These are phyloP conservation scores for Phenoliferia sp. DNA, from an alignment of 1,284 basidiomycete genomes.

Conservation along the genomic window DNA sequence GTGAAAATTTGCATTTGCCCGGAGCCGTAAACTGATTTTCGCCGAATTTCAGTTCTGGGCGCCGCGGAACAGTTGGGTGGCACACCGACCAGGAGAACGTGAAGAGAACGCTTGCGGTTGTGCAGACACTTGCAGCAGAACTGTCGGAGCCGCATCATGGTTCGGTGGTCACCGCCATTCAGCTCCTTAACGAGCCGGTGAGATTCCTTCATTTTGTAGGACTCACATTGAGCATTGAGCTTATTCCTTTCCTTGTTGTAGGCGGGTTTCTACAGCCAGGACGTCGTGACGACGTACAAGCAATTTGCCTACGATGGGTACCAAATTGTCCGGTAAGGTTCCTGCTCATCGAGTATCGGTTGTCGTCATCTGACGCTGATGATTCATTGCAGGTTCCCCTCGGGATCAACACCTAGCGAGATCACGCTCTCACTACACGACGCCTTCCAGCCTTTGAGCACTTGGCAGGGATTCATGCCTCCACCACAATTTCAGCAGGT, in stretches of 20 bases:
- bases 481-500: constrained; percentile 49
- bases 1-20: background rate
- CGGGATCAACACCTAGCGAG: constrained; percentile 3
- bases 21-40: background rate
- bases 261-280: constrained; percentile 58
- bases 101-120: background rate
- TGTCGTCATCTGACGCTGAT: background rate
- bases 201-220: background rate
- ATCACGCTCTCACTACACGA: constrained; percentile 73
- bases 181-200: constrained; percentile 56
- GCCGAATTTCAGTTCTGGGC: background rate
- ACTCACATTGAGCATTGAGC: background rate
- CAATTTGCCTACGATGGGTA: constrained; percentile 18
- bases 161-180: background rate
- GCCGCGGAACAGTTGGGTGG: background rate
- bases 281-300: constrained; percentile 59
- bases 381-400: background rate
- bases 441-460: constrained; percentile 71
- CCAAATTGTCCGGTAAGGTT: constrained; percentile 6
- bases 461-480: constrained; percentile 67
- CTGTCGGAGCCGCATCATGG: background rate
- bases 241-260: background rate
- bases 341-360: background rate
- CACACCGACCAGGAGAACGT: background rate
- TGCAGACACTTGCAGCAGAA: background rate